A percentile compares a stretch with the other conserved stretches of the same genome.
phyloP scores from a whole-genome alignment of 345 rosid genomes.

The Bruguiera gymnorhiza region DNA sequence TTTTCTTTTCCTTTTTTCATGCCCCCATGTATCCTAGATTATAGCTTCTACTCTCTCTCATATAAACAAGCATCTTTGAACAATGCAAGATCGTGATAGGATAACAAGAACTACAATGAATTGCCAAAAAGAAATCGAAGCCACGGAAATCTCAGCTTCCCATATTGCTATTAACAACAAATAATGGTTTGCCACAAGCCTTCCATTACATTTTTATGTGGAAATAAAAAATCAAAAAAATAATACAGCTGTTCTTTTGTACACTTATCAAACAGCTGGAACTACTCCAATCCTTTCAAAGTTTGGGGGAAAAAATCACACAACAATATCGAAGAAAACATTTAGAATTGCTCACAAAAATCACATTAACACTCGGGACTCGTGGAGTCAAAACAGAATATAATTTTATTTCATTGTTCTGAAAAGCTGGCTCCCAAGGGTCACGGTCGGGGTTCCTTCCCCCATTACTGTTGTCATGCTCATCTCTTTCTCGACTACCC shows the following conservation, averaged over 20 bases:
- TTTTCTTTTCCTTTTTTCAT: no score
- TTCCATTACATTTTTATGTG: conserved; percentile 37
- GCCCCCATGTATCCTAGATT: no score
- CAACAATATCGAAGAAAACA: background rate
- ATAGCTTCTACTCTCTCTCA: no score
- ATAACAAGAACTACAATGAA: no score
- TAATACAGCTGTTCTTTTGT: conserved; percentile 62
- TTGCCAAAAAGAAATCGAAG: background rate
- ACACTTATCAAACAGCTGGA: conserved; percentile 84
- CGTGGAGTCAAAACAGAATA: conserved; percentile 20
- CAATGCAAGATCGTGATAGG: no score
- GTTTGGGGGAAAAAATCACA: background rate
- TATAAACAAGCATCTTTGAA: no score
- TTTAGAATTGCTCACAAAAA: conserved; percentile 31
- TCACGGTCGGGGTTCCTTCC: conserved; percentile 75
- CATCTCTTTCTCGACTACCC: conserved; percentile 71
- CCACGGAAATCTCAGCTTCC: conserved; percentile 28
- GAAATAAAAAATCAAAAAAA: conserved; percentile 10
- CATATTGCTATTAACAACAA: conserved; percentile 45
- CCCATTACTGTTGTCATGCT: conserved; percentile 82
- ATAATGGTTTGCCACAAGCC: conserved; percentile 48
- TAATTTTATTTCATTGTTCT: conserved; percentile 41
- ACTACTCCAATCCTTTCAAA: conserved; percentile 23
- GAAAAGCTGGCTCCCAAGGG: conserved; percentile 87
- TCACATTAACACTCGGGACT: conserved; percentile 25